Base-by-base conservation (phyloP, 441 rosid species). In the Syzygium syzygioides region DNA sequence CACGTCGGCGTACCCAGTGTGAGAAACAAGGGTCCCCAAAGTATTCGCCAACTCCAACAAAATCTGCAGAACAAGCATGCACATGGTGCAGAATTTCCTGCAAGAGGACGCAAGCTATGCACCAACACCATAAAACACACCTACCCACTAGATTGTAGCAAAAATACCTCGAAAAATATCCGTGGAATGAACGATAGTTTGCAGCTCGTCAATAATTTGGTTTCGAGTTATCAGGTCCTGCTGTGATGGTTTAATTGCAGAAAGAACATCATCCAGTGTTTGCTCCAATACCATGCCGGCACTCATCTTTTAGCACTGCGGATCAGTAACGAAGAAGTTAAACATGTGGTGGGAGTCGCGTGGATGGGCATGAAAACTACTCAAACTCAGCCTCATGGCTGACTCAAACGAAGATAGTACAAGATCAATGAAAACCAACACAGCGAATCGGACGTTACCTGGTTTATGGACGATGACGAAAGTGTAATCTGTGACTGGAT, bases 141-240 rank as follows among this genome's bases (percentile, higher is more conserved):
- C 32, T 60, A 60, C 66, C 66, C 32, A 60, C 64, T 41, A 87
- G 89, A 89, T 71, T 85, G 54, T 89, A 68, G 37, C 89, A 55
- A 84, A 64, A 45, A 90, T 86, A 97, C 99, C 99, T 95, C 95
- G 93, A 87, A 96, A 90, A 89, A 93, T 93, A 84, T 94, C 95
- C 59, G 94, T 87, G 41, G 99, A 94, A 53, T 59, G 89, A 89
- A 95, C 93, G 57, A 93, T 92, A n/a, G 87, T 89, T 60, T 87
- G 92, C 89, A 98, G 88, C 86, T 96, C 96, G 60, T 91, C 88
- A 48, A 98, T 92, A 88, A 98, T 90, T 79, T 56, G 90, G 37
- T 62, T 86, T 85, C 98, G 92, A 3, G 85, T 89, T 30, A 37
- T 91, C 95, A 94, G 91, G 90, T 96, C 97, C 50, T 92, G 93